Percentiles rank a stretch among this genome's conserved stretches.
phyloP scores from a whole-genome alignment of 805 yeast genomes.

The Ascoidea tarda region DNA sequence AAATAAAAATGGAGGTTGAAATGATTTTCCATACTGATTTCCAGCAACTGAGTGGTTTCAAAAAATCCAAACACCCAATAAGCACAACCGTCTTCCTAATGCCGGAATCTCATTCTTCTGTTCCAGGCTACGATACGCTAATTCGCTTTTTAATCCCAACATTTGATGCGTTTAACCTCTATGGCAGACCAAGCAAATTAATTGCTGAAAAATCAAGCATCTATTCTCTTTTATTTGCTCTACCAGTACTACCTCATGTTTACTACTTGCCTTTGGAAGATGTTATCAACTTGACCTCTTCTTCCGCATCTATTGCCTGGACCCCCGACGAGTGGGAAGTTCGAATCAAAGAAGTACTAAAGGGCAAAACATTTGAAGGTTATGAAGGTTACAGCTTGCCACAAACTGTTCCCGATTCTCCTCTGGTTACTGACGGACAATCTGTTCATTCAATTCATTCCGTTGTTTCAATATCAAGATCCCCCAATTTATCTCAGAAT shows the following conservation, averaged over 20 bases:
- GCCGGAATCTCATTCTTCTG: conserved; percentile 79
- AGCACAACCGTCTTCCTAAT: conserved; percentile 59
- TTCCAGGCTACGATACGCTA: conserved; percentile 72
- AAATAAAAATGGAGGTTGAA: conserved; percentile 79
- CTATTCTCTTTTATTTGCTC: conserved; percentile 58
- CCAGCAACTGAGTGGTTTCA: not conserved
- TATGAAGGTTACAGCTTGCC: conserved; percentile 69
- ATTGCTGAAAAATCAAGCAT: conserved; percentile 59
- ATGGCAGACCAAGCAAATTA: conserved; percentile 70
- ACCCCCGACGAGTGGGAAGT: conserved; percentile 42
- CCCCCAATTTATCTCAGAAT: not conserved
- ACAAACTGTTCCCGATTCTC: conserved; percentile 46
- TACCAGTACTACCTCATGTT: conserved; percentile 70
- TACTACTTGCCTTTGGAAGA: conserved; percentile 61
- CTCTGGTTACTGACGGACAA: not conserved
- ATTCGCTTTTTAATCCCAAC: conserved; percentile 66
- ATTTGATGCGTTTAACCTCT: conserved; percentile 61
- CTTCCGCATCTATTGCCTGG: conserved; percentile 29
- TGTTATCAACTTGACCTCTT: conserved; percentile 26
- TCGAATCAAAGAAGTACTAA: conserved; percentile 40
- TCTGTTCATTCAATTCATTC: not conserved
- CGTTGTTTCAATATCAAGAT: not conserved
- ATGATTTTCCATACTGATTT: conserved; percentile 39
- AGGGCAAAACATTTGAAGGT: conserved; percentile 38
- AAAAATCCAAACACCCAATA: conserved; percentile 30